Conservation (phyloP, 2,329 filamentous ascomycete genomes). For the Talaromyces sp. region DNA sequence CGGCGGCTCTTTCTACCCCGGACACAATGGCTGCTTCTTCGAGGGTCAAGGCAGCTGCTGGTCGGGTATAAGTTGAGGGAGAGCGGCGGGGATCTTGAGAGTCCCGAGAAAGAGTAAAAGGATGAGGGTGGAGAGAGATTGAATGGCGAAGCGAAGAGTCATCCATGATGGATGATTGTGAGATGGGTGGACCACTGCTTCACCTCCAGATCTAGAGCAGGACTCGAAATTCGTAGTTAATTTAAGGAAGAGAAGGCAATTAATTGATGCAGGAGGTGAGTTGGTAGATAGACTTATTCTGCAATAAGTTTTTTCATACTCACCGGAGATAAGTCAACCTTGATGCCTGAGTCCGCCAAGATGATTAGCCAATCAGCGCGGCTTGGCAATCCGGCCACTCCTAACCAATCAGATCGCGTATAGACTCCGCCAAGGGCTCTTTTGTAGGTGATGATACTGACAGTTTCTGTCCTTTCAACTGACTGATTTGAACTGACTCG, state of each 20-base stretch:
- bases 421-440: neutral
- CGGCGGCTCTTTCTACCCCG: conserved; percentile 28
- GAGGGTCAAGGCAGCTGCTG: conserved; percentile 13
- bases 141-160: conserved; percentile 16
- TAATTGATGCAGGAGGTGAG: neutral
- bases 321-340: neutral
- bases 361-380: neutral
- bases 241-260: no score
- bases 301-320: neutral
- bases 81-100: conserved; percentile 12
- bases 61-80: conserved; percentile 1
- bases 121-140: conserved; percentile 19
- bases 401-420: neutral
- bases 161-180: conserved; percentile 13
- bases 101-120: conserved; percentile 16
- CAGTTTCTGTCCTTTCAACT: no score
- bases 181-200: no score
- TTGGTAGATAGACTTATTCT: neutral
- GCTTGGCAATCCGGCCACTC: neutral
- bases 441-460: no score
- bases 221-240: no score
- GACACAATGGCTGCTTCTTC: conserved; percentile 37
- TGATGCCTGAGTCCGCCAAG: neutral
- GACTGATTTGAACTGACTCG: no score
- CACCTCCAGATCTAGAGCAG: no score